These are phyloP conservation scores for Diaporthe destruens DNA, from an alignment of 2,329 filamentous ascomycete genomes.

Conservation along the genomic window DNA sequence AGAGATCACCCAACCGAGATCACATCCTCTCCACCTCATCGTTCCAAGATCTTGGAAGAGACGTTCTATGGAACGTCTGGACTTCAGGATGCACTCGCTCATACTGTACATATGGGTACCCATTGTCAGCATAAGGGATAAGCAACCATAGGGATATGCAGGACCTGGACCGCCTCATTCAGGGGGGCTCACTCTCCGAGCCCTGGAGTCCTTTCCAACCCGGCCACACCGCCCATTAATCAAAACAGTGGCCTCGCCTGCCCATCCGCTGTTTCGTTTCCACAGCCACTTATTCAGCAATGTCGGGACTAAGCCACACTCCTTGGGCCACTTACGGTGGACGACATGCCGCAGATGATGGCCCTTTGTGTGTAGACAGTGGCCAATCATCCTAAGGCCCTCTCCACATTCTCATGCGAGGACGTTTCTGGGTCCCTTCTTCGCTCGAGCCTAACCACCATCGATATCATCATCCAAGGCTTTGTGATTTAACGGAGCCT, in stretches of 20 bases:
- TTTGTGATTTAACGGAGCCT: neutral
- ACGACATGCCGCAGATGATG: neutral
- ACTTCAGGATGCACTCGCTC: neutral
- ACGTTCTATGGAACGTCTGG: neutral
- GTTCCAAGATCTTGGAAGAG: conserved; percentile 13
- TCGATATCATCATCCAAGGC: too few relatives aligned
- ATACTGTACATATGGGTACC: too few relatives aligned
- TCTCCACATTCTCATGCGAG: neutral
- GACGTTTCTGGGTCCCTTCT: neutral
- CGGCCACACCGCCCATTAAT: conserved; percentile 24
- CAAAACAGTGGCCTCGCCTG: neutral
- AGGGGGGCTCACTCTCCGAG: neutral
- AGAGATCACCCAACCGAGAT: conserved; percentile 31
- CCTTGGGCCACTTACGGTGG: neutral
- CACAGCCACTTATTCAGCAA: conserved; percentile 17
- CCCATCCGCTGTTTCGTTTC: neutral
- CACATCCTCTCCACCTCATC: conserved; percentile 16
- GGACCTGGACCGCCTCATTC: neutral
- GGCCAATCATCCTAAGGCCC: neutral
- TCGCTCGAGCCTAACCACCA: neutral
- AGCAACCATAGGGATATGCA: conserved; percentile 15
- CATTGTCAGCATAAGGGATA: neutral
- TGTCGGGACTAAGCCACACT: neutral
- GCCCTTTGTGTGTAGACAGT: too few relatives aligned
- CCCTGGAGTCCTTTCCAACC: conserved; percentile 1